phyloP scores from a whole-genome alignment of 331 rosid genomes.

The Erythrophleum ivorense region DNA sequence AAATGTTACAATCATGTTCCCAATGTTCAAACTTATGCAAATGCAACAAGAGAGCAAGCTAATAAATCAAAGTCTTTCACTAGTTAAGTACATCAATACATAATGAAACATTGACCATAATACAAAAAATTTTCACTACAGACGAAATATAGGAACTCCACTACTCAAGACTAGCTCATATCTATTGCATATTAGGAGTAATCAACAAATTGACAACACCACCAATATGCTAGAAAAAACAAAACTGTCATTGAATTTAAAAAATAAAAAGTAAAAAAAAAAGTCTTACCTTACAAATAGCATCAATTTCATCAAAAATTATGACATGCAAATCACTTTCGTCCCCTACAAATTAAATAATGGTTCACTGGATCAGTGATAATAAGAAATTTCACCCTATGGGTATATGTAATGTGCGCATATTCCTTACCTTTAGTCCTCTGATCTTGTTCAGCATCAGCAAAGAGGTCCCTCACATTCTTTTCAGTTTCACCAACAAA shows the following conservation, averaged over 20 bases:
- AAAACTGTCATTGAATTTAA: neutral
- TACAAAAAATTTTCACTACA: neutral
- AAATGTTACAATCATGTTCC: conserved; percentile 33
- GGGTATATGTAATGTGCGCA: conserved; percentile 29
- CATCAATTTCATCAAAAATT: conserved; percentile 98
- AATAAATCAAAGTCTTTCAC: neutral
- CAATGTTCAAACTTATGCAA: conserved; percentile 18
- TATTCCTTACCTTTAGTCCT: conserved; percentile 68
- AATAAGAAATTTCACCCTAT: conserved; percentile 33
- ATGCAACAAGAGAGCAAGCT: neutral
- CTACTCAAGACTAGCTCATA: neutral
- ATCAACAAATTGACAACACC: conserved; percentile 30
- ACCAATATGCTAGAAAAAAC: conserved; percentile 14
- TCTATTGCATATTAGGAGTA: conserved; percentile 4
- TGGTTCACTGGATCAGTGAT: conserved; percentile 32
- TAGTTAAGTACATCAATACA: neutral
- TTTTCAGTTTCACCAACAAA: conserved; percentile 98
- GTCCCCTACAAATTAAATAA: conserved; percentile 65
- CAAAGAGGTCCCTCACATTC: conserved; percentile 95
- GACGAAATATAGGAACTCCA: neutral
- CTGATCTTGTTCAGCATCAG: conserved; percentile 98
- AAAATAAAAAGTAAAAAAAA: neutral
- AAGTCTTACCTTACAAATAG: conserved; percentile 90
- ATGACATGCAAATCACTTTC: conserved; percentile 97
- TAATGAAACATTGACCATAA: neutral